These are phyloP conservation scores for Vachellia collinsii DNA, from an alignment of 306 rosid genomes.

Conservation along the genomic window DNA sequence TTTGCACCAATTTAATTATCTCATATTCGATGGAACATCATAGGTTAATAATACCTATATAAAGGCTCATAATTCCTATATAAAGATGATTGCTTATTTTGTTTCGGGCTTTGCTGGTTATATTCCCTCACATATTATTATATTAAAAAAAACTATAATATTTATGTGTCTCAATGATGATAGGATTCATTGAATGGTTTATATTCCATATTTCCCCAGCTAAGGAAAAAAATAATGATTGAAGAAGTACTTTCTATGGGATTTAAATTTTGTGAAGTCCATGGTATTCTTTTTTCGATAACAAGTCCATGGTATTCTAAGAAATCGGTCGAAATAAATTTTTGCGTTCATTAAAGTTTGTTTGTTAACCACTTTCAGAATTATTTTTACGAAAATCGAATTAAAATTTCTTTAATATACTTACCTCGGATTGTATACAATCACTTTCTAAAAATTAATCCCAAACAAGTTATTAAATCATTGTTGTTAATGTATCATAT, in stretches of 20 bases:
- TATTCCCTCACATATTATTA: slow-evolving; percentile 3
- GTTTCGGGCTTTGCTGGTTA: neutral
- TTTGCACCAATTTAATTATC: neutral
- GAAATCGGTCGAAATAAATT: neutral
- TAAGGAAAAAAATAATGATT: neutral
- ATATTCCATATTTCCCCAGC: neutral
- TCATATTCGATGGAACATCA: neutral
- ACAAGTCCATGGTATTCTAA: neutral
- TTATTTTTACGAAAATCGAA: no score
- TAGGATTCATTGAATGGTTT: slow-evolving; percentile 2
- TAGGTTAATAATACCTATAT: slow-evolving; percentile 9
- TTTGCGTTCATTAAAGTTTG: neutral
- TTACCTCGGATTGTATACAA: no score
- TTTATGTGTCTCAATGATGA: neutral
- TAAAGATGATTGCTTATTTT: neutral
- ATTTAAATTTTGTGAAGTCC: neutral
- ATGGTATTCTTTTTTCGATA: neutral
- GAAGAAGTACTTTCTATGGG: neutral
- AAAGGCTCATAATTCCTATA: neutral
- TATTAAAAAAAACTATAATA: neutral
- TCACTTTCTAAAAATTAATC: no score
- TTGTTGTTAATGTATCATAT: neutral
- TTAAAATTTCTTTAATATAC: no score
- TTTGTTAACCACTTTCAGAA: no score
- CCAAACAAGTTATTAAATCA: neutral